Base-by-base conservation (phyloP, 2,329 filamentous ascomycete species). In the Plectosphaerella sp. region DNA sequence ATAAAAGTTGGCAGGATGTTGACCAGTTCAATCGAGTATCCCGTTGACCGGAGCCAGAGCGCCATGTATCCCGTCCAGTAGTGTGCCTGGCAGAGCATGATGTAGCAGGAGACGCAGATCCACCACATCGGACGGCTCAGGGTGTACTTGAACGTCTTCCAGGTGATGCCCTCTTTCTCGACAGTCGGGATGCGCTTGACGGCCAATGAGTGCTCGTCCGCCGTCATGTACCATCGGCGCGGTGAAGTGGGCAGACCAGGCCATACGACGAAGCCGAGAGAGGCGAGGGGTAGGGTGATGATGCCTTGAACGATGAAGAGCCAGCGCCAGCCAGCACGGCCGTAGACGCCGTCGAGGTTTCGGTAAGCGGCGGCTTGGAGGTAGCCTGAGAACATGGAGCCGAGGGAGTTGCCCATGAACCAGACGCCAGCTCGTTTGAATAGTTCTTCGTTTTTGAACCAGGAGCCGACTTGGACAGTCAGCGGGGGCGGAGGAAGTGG, bases 401-500 rank as follows among this genome's bases (percentile, higher is more conserved):
- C 22, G 14, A 33, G 48, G 11, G 9, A 54, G 52, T 72, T 9
- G 72, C 74, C 75, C 69, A 47, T 68, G 47, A 48, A 78, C 68
- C 75, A 78, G 1, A 75, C 66, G 1, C 73, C 73, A 0, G 73
- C 72, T 9, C 76, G 67, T 55, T 78, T 78, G 54, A 73, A 77
- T 0, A 67, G 64, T 15, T 66, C 63, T 4, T 54, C 51, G n/a
- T 59, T 62, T 12, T 59, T 66, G 33, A 64, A 66, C 63, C 63
- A 66, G 1, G 61, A 63, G 8, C 47, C 47, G 10, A 48, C 47
- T 48, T 14, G 1, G 12, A 3, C 12, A 6, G 33, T 48, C 16
- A 48, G 35, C 5, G 10, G 12, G 20, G 7, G 2, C 14, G 22
- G 22, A 22, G 22, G 5, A 5, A 22, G 22, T 22, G 22, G 22